These are phyloP conservation scores for Boletus rex-veris DNA, from an alignment of 768 basidiomycete species.

Conservation along the genomic window DNA sequence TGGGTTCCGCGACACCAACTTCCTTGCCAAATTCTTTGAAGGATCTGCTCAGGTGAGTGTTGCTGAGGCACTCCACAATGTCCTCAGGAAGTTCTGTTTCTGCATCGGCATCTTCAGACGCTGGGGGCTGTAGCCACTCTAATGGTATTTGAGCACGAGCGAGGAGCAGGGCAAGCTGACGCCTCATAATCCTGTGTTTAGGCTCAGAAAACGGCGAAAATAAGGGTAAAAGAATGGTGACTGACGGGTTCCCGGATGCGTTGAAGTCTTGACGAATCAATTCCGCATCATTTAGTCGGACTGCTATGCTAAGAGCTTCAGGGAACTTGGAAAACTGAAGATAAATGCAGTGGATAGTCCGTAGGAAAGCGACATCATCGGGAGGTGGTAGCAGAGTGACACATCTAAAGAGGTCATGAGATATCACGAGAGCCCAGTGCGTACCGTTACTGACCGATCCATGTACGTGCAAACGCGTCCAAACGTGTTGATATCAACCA, in stretches of 20 bases:
- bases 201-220: background rate
- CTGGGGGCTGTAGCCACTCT: slow-evolving; percentile 76
- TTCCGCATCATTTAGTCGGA: slow-evolving; percentile 76
- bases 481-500: slow-evolving; percentile 87
- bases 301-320: slow-evolving; percentile 83
- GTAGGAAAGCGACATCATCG: slow-evolving; percentile 87
- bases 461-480: slow-evolving; percentile 92
- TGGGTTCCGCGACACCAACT: slow-evolving; percentile 83
- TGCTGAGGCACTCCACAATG: slow-evolving; percentile 81
- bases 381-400: slow-evolving; percentile 89
- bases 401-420: slow-evolving; percentile 46
- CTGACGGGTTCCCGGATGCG: slow-evolving; percentile 83
- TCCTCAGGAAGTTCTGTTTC: slow-evolving; percentile 75
- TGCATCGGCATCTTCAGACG: slow-evolving; percentile 47
- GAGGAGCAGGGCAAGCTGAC: slow-evolving; percentile 90
- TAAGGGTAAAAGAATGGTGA: slow-evolving; percentile 9
- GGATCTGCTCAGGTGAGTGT: slow-evolving; percentile 74
- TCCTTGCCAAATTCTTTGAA: slow-evolving; percentile 95
- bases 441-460: slow-evolving; percentile 61
- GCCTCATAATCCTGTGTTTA: slow-evolving; percentile 71
- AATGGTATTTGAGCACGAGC: slow-evolving; percentile 89
- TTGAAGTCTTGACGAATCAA: slow-evolving; percentile 87
- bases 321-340: slow-evolving; percentile 83
- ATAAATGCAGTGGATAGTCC: slow-evolving; percentile 86
- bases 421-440: background rate